Evolutionary conservation across 805 yeast genomes (phyloP).

Genomic region (Pichia californica): DNA sequence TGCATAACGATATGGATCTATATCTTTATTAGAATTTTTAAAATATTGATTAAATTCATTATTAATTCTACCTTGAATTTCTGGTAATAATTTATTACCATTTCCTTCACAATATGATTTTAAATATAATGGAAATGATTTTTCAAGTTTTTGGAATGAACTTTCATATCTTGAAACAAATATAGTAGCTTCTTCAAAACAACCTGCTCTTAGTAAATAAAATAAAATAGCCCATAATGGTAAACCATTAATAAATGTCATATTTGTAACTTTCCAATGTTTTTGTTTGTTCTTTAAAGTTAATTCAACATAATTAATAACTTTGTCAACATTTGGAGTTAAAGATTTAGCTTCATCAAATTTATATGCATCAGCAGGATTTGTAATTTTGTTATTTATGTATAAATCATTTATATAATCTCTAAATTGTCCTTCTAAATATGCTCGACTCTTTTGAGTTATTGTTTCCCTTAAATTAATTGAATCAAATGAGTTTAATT

Average conservation of each 20-base stretch:
- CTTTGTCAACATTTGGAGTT: slow-evolving; percentile 57
- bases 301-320: slow-evolving; percentile 52
- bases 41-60: slow-evolving; percentile 83
- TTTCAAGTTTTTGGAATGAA: slow-evolving; percentile 77
- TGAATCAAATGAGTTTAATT: slow-evolving; percentile 27
- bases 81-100: slow-evolving; percentile 53
- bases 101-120: slow-evolving; percentile 57
- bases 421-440: slow-evolving; percentile 72
- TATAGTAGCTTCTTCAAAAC: slow-evolving; percentile 68
- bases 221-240: slow-evolving; percentile 95
- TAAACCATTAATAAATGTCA: slow-evolving; percentile 66
- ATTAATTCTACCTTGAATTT: slow-evolving; percentile 60
- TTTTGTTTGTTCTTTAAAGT: slow-evolving; percentile 34
- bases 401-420: slow-evolving; percentile 64
- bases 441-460: slow-evolving; percentile 47
- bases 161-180: slow-evolving; percentile 58
- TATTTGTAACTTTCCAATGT: slow-evolving; percentile 45
- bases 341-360: slow-evolving; percentile 15
- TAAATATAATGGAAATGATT: slow-evolving; percentile 73
- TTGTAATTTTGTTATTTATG: slow-evolving; percentile 29
- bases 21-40: slow-evolving; percentile 51
- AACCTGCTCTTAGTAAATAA: slow-evolving; percentile 80
- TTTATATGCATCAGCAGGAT: background rate
- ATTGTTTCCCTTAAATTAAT: slow-evolving; percentile 38
- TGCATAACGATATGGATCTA: slow-evolving; percentile 87